Base-by-base conservation (phyloP, 495 filamentous ascomycete species). In the Pyrenula massariospora region DNA sequence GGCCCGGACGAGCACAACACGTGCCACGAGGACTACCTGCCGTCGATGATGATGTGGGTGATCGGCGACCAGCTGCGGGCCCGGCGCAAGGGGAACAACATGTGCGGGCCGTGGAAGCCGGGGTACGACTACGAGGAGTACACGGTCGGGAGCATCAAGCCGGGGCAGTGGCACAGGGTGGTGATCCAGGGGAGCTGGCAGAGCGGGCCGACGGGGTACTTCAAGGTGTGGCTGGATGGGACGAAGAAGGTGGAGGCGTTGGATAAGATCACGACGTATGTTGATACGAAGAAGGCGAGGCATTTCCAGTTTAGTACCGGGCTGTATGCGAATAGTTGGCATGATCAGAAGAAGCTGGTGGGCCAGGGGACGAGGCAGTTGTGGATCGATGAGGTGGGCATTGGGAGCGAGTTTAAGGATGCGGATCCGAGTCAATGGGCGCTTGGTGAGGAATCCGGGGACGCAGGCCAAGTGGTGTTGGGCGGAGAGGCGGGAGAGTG, bases 281-380 rank as follows among this genome's bases (percentile, higher is more conserved):
- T 80, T 20, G 62, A 67, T 3, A 75, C 79, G 57, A 65, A 67
- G 21, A 64, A 65, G 5, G 59, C 59, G 22, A 5, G 15, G 5
- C 31, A 42, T 15, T 80, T 81, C 62, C 71, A 80, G 66, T 81
- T 78, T 64, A 67, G 75, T 2, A 75, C 76, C 48, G 79, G 77
- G 1, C 65, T 80, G 10, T 82, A 81, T 63, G 79, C 79, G 0
- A 82, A 80, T 61, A 71, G 69, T 5, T 82, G 79, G 79, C 68
- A 80, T 56, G 78, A 80, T 55, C 65, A 76, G 54, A 58, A 54
- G 1, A 59, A 62, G 15, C 67, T 72, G 58, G 58, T 68, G 57
- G 78, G 78, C 1, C 78, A 81, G 68, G 66, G 66, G 0, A 76
- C 73, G 3, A 61, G 77, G 2, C 68, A 77, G 60, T 63, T 80